phyloP scores from a whole-genome alignment of 805 yeast species.

The Wickerhamiella cacticola region DNA sequence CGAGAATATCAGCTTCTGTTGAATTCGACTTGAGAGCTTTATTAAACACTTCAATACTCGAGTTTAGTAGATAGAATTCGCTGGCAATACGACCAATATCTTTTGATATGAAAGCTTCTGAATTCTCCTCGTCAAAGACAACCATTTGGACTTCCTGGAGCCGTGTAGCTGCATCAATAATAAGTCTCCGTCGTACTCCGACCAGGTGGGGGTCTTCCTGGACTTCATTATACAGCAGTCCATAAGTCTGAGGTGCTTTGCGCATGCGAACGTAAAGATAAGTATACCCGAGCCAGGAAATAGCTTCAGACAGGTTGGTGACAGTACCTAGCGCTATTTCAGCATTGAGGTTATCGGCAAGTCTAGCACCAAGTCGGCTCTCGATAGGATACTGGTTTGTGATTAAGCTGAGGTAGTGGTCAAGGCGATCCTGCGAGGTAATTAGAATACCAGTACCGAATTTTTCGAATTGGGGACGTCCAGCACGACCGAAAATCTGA shows the following conservation, averaged over 20 bases:
- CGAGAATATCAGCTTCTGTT: slow-evolving; percentile 80
- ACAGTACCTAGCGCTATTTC: slow-evolving; percentile 94
- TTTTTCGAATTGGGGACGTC: slow-evolving; percentile 91
- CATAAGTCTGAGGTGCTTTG: slow-evolving; percentile 85
- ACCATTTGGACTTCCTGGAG: slow-evolving; percentile 88
- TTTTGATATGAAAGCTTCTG: slow-evolving; percentile 68
- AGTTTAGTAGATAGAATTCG: slow-evolving; percentile 77
- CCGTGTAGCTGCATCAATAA: slow-evolving; percentile 65
- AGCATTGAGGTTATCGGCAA: slow-evolving; percentile 90
- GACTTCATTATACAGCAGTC: slow-evolving; percentile 76
- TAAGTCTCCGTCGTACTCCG: slow-evolving; percentile 61
- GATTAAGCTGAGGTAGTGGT: slow-evolving; percentile 76
- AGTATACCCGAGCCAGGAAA: slow-evolving; percentile 96
- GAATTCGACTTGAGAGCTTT: slow-evolving; percentile 73
- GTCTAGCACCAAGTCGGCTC: slow-evolving; percentile 59
- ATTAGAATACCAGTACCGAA: slow-evolving; percentile 87
- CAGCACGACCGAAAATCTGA: slow-evolving; percentile 98
- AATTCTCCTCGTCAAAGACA: slow-evolving; percentile 64
- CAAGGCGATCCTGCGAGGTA: slow-evolving; percentile 69
- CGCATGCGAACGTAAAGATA: slow-evolving; percentile 90
- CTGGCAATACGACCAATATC: slow-evolving; percentile 92
- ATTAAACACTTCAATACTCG: slow-evolving; percentile 80
- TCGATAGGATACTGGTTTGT: slow-evolving; percentile 96
- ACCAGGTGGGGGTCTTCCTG: slow-evolving; percentile 71
- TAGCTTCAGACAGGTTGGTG: slow-evolving; percentile 86